Conservation (phyloP, 768 basidiomycete species). For the Psilocybe cyanescens region DNA sequence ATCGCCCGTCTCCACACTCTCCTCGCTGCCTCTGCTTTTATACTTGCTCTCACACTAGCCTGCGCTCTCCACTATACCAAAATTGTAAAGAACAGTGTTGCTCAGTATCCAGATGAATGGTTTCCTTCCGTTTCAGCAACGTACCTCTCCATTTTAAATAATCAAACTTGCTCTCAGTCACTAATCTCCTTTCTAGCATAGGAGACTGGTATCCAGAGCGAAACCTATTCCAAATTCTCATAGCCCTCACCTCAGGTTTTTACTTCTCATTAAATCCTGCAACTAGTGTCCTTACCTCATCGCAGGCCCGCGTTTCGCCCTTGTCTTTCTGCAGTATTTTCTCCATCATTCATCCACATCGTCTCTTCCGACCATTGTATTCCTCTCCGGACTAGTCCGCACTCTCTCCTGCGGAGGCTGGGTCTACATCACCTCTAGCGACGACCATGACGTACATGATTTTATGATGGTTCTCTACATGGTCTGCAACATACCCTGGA, state of each 20-base stretch:
- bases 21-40: constrained; percentile 69
- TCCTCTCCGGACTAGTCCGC: constrained; percentile 66
- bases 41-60: constrained; percentile 63
- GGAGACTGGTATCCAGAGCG: constrained; percentile 92
- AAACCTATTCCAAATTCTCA: constrained; percentile 84
- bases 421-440: constrained; percentile 88
- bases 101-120: constrained; percentile 87
- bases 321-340: constrained; percentile 67
- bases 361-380: constrained; percentile 52
- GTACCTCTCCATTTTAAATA: constrained; percentile 33
- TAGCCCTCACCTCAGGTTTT: constrained; percentile 80
- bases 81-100: constrained; percentile 84
- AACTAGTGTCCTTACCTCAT: background rate
- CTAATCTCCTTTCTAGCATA: constrained; percentile 50
- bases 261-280: background rate
- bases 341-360: constrained; percentile 49
- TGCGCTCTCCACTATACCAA: constrained; percentile 77
- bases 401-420: constrained; percentile 89
- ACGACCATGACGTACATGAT: constrained; percentile 86
- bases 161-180: no score
- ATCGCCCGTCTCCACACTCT: constrained; percentile 68
- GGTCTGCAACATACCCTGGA: constrained; percentile 86
- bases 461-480: constrained; percentile 89
- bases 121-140: constrained; percentile 90
- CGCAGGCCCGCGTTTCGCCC: constrained; percentile 73